Evolutionary conservation across 2,329 filamentous ascomycete genomes (phyloP), one percentile per base, ranked within the genome.

Genomic region (Chalaropsis thielavioides): DNA sequence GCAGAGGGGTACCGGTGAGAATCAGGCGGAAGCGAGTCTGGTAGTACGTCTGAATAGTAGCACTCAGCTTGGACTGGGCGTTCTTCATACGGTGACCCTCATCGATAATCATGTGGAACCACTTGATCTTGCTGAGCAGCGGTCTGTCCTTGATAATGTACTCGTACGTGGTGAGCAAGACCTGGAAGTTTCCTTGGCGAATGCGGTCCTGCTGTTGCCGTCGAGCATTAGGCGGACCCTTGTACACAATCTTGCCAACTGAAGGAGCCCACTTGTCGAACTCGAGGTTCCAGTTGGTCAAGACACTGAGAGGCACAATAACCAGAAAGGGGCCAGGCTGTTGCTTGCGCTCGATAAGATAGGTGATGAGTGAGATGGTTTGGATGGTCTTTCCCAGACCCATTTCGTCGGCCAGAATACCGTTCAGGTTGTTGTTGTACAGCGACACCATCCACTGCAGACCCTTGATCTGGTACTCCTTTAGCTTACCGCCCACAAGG

Each of bases 1-100:
- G 92, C 38, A 99, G 80, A 4, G 94, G 94, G 4, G 94, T 99
- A 80, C 94, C 94, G 1, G 94, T 99, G 70, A 99, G 83, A 77
- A 99, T 99, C 66, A 99, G 84, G 71, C 94, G 90, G 79, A 94
- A 99, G 15, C 92, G 87, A 38, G 92, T 96, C 71, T 82, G 87
- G 78, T 99, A 99, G 79, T 97, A 97, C 68, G 91, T 86, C 44
- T 92, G 92, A 69, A 99, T 90, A 3, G 94, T 97, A 69, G 86
- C 90, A 75, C 90, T 96, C 70, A 99, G 82, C 78, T 99, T 99
- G 10, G 94, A 99, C 70, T 94, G 87, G 38, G 90, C 83, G 76
- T 99, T 99, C 83, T 99, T 99, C 94, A 99, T 99, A 74, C 94
- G 91, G 76, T 99, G 94, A 77, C 94, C 94, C 80, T 99, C 94